Conservation (phyloP, 106 monocot genomes). For the Dendrobium catenatum region DNA sequence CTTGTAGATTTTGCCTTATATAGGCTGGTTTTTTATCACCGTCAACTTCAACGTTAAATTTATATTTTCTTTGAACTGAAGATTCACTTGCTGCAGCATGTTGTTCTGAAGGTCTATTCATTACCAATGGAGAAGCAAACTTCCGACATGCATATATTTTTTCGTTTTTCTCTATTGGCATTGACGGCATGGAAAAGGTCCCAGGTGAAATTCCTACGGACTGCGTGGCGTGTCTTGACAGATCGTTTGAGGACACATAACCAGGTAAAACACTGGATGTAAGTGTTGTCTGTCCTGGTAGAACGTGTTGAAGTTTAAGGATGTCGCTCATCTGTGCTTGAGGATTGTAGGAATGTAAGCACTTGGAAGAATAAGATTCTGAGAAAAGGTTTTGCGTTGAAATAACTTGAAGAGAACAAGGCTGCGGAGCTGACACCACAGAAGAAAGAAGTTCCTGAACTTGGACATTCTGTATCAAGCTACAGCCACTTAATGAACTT, state of each 20-base stretch:
- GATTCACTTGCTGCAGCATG: conserved; percentile 10
- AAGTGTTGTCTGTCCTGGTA: neutral
- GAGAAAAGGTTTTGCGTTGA: conserved; percentile 21
- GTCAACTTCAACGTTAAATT: conserved; percentile 12
- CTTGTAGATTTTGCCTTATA: neutral
- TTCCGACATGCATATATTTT: conserved; percentile 5
- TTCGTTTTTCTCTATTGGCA: conserved; percentile 21
- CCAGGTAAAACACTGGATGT: conserved; percentile 13
- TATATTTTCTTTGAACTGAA: conserved; percentile 17
- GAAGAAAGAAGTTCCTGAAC: conserved; percentile 28
- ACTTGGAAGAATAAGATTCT: conserved; percentile 26
- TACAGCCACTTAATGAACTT: neutral
- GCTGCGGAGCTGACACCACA: conserved; percentile 17
- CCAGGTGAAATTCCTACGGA: neutral
- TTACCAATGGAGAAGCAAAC: neutral
- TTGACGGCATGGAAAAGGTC: conserved; percentile 10
- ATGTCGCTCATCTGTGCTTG: conserved; percentile 16
- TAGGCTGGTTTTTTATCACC: neutral
- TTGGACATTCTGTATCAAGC: conserved; percentile 3
- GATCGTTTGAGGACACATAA: conserved; percentile 3
- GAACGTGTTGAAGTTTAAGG: conserved; percentile 20
- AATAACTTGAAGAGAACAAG: conserved; percentile 19
- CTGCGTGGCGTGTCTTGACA: neutral
- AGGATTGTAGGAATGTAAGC: conserved; percentile 14
- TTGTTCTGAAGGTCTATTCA: conserved; percentile 5